Percentiles rank a stretch among this genome's conserved stretches.
These are phyloP conservation scores for Camelina laxa DNA, from an alignment of 345 rosid genomes.

Conservation along the genomic window DNA sequence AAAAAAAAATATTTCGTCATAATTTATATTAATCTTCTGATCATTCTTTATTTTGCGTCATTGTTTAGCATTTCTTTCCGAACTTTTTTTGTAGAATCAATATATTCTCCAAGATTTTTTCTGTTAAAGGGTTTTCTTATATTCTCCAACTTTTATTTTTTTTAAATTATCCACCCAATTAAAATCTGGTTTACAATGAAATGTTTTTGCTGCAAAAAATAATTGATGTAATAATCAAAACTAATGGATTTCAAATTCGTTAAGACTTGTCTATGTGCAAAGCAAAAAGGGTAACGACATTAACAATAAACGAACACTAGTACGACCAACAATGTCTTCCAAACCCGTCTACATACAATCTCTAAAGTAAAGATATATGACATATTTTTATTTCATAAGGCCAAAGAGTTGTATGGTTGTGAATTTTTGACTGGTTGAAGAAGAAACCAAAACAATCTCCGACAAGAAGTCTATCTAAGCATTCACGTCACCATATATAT, in stretches of 20 bases:
- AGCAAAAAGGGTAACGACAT: neutral
- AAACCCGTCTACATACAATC: neutral
- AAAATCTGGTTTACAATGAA: neutral
- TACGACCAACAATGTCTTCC: slow-evolving; percentile 9
- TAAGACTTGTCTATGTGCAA: neutral
- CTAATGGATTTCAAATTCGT: slow-evolving; percentile 7
- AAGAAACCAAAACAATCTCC: slow-evolving; percentile 1
- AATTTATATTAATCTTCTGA: neutral
- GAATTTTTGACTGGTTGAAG: neutral
- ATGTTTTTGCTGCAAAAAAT: neutral
- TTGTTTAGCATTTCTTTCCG: neutral
- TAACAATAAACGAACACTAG: neutral
- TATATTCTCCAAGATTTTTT: slow-evolving; percentile 19
- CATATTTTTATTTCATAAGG: neutral
- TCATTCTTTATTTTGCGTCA: neutral
- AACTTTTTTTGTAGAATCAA: neutral
- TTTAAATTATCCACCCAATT: neutral
- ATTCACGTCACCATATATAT: slow-evolving; percentile 7
- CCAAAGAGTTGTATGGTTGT: neutral
- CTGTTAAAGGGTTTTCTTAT: slow-evolving; percentile 2
- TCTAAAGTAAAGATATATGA: neutral
- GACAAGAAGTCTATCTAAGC: slow-evolving; percentile 17
- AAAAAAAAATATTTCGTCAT: neutral
- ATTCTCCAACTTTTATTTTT: slow-evolving; percentile 10
- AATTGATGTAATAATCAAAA: neutral